A percentile compares a stretch with the other conserved stretches of the same genome.
phyloP scores from a whole-genome alignment of 1,284 basidiomycete species.

The Irpex sp. region DNA sequence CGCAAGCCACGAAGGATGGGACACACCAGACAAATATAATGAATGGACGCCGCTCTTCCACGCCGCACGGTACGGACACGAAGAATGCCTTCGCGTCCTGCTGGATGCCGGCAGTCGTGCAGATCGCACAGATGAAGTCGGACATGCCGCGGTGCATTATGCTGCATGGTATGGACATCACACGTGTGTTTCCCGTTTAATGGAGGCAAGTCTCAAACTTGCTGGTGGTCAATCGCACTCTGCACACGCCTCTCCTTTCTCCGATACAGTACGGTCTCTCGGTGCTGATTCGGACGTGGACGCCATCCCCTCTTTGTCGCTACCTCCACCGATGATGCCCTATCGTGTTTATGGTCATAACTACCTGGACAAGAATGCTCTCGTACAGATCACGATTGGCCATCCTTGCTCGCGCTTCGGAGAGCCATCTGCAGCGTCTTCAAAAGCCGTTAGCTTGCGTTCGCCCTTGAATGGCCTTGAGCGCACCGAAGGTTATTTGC shows the following conservation, averaged over 20 bases:
- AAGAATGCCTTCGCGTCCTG: slow-evolving; percentile 71
- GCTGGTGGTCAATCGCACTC: slow-evolving; percentile 13
- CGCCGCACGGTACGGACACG: slow-evolving; percentile 86
- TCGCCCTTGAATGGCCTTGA: slow-evolving; percentile 63
- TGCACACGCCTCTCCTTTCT: slow-evolving; percentile 24
- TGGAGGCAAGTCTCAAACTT: slow-evolving; percentile 38
- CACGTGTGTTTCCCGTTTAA: slow-evolving; percentile 68
- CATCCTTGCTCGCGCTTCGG: slow-evolving; percentile 41
- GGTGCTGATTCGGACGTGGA: slow-evolving; percentile 74
- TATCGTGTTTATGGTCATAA: slow-evolving; percentile 89
- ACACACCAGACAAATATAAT: slow-evolving; percentile 92
- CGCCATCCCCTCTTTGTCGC: slow-evolving; percentile 86
- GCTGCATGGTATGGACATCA: slow-evolving; percentile 98
- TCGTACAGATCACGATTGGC: slow-evolving; percentile 89
- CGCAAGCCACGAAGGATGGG: slow-evolving; percentile 74
- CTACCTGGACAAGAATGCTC: slow-evolving; percentile 82
- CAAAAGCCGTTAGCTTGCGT: slow-evolving; percentile 54
- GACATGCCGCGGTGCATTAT: slow-evolving; percentile 86
- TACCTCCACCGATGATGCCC: slow-evolving; percentile 98
- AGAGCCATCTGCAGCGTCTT: slow-evolving; percentile 19
- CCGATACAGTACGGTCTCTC: slow-evolving; percentile 28
- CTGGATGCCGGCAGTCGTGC: slow-evolving; percentile 77
- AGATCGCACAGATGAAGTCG: slow-evolving; percentile 78
- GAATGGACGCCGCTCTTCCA: slow-evolving; percentile 99
- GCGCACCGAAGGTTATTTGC: slow-evolving; percentile 53